Evolutionary conservation across 2,329 filamentous ascomycete genomes (phyloP).

Genomic region (Pyricularia pennisetigena): DNA sequence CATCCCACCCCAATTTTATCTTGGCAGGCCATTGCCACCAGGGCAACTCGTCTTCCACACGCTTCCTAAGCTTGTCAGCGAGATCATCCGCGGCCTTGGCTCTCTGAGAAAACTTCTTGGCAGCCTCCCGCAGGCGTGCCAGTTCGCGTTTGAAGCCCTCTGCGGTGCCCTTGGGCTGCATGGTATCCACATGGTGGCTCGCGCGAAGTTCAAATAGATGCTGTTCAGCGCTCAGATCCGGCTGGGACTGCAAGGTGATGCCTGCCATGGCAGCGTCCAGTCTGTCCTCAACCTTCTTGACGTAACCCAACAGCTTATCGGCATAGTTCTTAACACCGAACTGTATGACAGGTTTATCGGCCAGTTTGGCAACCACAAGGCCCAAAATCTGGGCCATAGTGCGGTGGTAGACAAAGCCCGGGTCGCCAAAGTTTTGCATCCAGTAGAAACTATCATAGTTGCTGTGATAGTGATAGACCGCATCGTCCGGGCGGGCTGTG

Average conservation of each 20-base stretch:
- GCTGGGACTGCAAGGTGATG: constrained; percentile 7
- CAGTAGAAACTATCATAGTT: constrained; percentile 89
- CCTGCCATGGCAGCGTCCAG: constrained; percentile 22
- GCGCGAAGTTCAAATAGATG: constrained; percentile 22
- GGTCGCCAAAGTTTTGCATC: constrained; percentile 76
- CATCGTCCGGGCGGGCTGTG: constrained; percentile 26
- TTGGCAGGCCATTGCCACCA: constrained; percentile 73
- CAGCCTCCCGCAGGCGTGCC: constrained; percentile 20
- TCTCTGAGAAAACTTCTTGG: constrained; percentile 22
- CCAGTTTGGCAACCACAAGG: constrained; percentile 49
- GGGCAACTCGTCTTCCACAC: constrained; percentile 43
- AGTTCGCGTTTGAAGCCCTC: constrained; percentile 16
- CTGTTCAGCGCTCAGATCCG: constrained; percentile 17
- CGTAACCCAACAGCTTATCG: constrained; percentile 39
- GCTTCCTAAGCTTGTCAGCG: constrained; percentile 24
- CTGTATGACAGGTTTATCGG: constrained; percentile 51
- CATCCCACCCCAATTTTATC: constrained; percentile 38
- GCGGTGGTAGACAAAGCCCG: constrained; percentile 54
- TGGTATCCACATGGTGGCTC: constrained; percentile 11
- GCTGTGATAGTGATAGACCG: constrained; percentile 75
- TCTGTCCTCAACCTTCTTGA: constrained; percentile 39
- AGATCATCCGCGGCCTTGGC: constrained; percentile 34
- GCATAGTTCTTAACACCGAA: constrained; percentile 59
- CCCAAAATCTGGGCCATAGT: constrained; percentile 57
- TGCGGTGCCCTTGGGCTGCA: constrained; percentile 1